Base-by-base conservation (phyloP, 2,329 filamentous ascomycete species). In the Ambrosiella xylebori region DNA sequence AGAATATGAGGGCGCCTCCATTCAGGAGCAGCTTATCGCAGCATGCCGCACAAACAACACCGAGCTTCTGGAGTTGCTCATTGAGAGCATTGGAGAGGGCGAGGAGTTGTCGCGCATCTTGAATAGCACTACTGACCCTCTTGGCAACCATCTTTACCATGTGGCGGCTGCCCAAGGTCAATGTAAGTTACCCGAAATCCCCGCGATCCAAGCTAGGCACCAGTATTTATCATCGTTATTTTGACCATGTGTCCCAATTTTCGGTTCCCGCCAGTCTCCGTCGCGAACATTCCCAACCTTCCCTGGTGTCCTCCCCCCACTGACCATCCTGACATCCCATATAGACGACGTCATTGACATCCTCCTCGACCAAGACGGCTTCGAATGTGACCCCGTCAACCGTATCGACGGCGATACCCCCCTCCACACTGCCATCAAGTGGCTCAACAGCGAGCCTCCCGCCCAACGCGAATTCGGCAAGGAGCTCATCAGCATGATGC, bases 1-100 rank as follows among this genome's bases (percentile, higher is more conserved):
- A 35, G 57, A 57, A 41, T 50, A 60, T 38, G 58, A 95, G 85
- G 93, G 91, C 68, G 91, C 91, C 64, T 87, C 87, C 61, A 81
- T 83, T 52, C 78, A 84, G 69, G 91, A 97, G 74, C 80, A 87
- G 66, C 80, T 97, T 65, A 81, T 97, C 71, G 91, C 95, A 74
- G 88, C 93, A 65, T 95, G 87, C 73, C 88, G 91, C 61, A 81
- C 89, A 67, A 91, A 97, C 77, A 96, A 97, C 72, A 83, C 83
- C 64, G 84, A 91, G 57, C 81, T 97, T 61, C 81, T 97, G 59
- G 73, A 79, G 65, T 84, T 93, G 65, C 78, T 90, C 59, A 76
- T 96, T 64, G 71, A 78, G 47, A 72, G 73, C 63, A 73, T 80
- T 66, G 78, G 79, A 63, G 71, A 73, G 60, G 81, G 84, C 57